Evolutionary conservation across 139 green algal species (phyloP).

Genomic region (Micractinium conductrix): DNA sequence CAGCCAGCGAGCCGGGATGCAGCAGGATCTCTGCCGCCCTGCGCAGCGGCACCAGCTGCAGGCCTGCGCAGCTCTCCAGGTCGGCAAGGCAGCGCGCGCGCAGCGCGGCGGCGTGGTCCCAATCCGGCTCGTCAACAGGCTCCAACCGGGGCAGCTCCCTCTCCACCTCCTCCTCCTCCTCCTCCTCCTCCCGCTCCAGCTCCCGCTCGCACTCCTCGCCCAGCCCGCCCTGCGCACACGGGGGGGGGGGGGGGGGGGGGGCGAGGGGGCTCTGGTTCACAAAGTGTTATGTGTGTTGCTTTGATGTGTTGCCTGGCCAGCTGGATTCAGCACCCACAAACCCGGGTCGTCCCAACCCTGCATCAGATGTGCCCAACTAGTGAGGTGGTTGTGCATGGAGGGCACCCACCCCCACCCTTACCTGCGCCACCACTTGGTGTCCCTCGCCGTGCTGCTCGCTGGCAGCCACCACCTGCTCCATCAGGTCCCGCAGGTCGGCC

Average conservation of each 20-base stretch:
- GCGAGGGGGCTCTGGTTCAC: no score
- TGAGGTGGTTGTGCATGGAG: no score
- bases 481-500: background rate
- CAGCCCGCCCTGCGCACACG: slow-evolving; percentile 2
- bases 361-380: no score
- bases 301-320: no score
- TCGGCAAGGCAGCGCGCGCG: background rate
- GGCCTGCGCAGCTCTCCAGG: background rate
- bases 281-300: no score
- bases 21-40: background rate
- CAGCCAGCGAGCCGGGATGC: background rate
- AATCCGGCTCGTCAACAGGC: slow-evolving; percentile 37
- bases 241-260: no score
- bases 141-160: slow-evolving; percentile 29
- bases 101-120: slow-evolving; percentile 36
- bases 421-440: slow-evolving; percentile 19
- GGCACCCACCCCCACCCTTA: slow-evolving; percentile 45
- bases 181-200: slow-evolving; percentile 54
- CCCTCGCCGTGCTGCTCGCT: slow-evolving; percentile 3
- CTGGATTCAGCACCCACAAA: no score
- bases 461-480: slow-evolving; percentile 1
- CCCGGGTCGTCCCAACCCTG: no score
- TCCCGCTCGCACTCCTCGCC: slow-evolving; percentile 66
- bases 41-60: background rate
- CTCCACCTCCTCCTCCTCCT: slow-evolving; percentile 52